These are phyloP conservation scores for Metschnikowia lochheadii DNA, from an alignment of 805 yeast species.

Conservation along the genomic window DNA sequence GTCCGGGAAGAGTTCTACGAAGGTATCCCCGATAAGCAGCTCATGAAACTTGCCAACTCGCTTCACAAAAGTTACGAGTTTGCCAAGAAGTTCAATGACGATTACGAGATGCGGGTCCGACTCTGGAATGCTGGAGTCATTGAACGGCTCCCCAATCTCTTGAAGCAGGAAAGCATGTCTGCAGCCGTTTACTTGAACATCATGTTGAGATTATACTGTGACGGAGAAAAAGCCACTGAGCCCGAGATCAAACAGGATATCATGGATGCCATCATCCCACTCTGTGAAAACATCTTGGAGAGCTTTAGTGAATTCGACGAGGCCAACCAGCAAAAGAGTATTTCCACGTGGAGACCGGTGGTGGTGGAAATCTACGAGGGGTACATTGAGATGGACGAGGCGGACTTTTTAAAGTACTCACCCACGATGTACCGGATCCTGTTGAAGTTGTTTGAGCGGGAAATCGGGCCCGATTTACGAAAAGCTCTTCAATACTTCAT, in stretches of 20 bases:
- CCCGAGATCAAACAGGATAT: constrained; percentile 46
- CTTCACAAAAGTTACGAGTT: constrained; percentile 72
- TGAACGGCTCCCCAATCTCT: constrained; percentile 84
- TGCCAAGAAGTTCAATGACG: constrained; percentile 83
- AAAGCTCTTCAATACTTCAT: constrained; percentile 58
- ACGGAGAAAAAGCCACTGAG: constrained; percentile 47
- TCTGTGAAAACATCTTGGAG: constrained; percentile 66
- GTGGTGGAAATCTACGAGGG: constrained; percentile 85
- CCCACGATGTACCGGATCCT: constrained; percentile 59
- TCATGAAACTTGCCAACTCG: constrained; percentile 55
- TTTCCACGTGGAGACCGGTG: constrained; percentile 87
- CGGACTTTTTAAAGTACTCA: constrained; percentile 58
- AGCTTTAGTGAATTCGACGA: constrained; percentile 73
- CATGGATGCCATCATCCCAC: constrained; percentile 52
- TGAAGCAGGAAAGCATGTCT: constrained; percentile 88
- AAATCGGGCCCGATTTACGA: constrained; percentile 58
- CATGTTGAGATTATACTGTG: constrained; percentile 75
- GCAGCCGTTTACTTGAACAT: constrained; percentile 83
- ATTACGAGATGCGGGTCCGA: constrained; percentile 81
- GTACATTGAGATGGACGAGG: constrained; percentile 68
- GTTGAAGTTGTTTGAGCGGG: constrained; percentile 56
- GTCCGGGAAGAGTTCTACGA: constrained; percentile 66
- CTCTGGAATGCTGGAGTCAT: constrained; percentile 90
- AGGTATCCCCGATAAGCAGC: constrained; percentile 60
- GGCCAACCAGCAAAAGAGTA: constrained; percentile 71